These are phyloP conservation scores for Rhizopogon vulgaris DNA, from an alignment of 768 basidiomycete genomes.

Conservation along the genomic window DNA sequence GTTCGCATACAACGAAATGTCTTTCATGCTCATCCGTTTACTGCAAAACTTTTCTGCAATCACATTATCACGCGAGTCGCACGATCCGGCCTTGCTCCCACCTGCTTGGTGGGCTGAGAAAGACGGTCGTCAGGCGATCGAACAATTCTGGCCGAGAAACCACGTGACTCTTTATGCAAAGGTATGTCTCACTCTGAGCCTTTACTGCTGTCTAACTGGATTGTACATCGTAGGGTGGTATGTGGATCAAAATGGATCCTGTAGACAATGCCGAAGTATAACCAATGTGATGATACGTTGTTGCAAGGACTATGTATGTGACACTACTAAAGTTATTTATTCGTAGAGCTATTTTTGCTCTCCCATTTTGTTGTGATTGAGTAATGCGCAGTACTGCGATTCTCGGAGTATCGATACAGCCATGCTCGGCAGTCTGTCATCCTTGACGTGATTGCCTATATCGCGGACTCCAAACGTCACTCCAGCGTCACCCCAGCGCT, in stretches of 20 bases:
- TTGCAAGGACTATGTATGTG: no score
- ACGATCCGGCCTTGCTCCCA: conserved; percentile 18
- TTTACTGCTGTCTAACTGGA: not conserved
- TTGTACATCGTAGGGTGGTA: conserved; percentile 30
- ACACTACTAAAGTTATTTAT: no score
- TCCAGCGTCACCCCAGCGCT: no score
- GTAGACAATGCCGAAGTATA: conserved; percentile 10
- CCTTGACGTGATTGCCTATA: no score
- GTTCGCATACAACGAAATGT: conserved; percentile 31
- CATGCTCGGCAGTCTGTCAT: no score
- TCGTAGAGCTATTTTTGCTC: no score
- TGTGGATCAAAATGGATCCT: conserved; percentile 40
- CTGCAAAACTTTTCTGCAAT: conserved; percentile 22
- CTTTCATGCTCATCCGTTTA: conserved; percentile 26
- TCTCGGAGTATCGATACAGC: no score
- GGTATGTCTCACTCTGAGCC: conserved; percentile 18
- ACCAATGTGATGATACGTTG: no score
- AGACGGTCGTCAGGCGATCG: conserved; percentile 20
- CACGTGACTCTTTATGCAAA: conserved; percentile 31
- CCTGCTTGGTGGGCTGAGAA: conserved; percentile 22
- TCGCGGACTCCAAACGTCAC: no score
- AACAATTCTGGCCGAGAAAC: conserved; percentile 19
- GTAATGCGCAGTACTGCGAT: no score
- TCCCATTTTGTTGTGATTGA: no score
- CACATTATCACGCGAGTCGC: conserved; percentile 19